Evolutionary conservation across 2,329 filamentous ascomycete species (phyloP).

Genomic region (Teratosphaeria zuluensis): DNA sequence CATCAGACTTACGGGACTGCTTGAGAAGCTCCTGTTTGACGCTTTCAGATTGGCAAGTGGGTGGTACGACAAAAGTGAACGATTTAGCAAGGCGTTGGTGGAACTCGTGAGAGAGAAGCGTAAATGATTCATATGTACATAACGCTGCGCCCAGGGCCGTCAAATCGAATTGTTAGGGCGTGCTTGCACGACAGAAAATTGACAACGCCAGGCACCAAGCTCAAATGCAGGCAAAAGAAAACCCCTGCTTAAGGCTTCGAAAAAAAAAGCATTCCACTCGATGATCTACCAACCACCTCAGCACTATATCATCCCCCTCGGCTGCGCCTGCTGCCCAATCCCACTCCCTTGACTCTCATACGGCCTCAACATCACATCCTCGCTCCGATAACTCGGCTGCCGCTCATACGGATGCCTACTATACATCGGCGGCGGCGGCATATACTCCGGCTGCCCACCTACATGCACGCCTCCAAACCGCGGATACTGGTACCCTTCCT

Average conservation of each 20-base stretch:
- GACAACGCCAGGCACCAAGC: background rate
- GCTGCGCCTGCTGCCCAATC: slow-evolving; percentile 1
- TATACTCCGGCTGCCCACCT: background rate
- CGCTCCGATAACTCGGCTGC: slow-evolving; percentile 2
- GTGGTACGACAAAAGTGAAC: background rate
- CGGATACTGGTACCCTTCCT: slow-evolving; percentile 9
- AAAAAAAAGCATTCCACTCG: too few relatives aligned
- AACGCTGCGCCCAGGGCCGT: background rate
- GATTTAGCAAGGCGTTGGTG: background rate
- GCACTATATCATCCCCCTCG: slow-evolving; percentile 2
- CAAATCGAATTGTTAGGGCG: background rate
- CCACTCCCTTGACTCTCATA: slow-evolving; percentile 4
- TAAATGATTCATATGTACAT: background rate
- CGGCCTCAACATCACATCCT: slow-evolving; percentile 6
- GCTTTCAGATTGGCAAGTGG: background rate
- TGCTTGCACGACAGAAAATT: background rate
- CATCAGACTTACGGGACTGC: slow-evolving; percentile 22
- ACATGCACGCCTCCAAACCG: slow-evolving; percentile 1
- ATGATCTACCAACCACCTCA: background rate
- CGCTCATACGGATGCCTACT: background rate
- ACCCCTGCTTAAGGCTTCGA: too few relatives aligned
- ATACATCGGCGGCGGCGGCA: slow-evolving; percentile 7
- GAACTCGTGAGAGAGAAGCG: background rate
- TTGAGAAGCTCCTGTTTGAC: slow-evolving; percentile 1
- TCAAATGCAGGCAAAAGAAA: background rate